Base-by-base conservation (phyloP, 768 basidiomycete genomes). In the Rhodosporidiobolus sp. region DNA sequence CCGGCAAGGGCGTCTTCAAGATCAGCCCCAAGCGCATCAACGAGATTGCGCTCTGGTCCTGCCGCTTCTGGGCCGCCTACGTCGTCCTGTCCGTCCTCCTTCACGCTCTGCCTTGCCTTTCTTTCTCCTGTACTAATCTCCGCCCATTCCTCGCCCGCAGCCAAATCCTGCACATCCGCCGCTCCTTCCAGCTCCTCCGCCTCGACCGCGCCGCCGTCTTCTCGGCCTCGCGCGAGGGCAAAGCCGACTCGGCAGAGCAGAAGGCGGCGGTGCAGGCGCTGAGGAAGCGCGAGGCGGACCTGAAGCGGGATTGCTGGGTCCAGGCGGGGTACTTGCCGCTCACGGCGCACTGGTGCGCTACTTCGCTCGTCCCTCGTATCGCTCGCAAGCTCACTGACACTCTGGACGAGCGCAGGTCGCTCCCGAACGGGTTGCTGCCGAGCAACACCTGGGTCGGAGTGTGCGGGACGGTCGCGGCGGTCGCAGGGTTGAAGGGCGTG, bases 61-160 rank as follows among this genome's bases (percentile, higher is more conserved):
- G 85, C 65, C 87, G 92, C 30, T 89, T 88, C 79, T 94, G 91
- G 92, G 88, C 88, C 3, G 80, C 86, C 32, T 94, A 94, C 77
- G 84, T 91, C 53, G 73, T 88, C 43, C 86, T 94, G 58, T 91
- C 91, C 67, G 87, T 92, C 73, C n/a, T n/a, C n/a, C n/a, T n/a
- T n/a, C n/a, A n/a, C n/a, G n/a, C n/a, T n/a, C n/a, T n/a, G n/a
- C n/a, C n/a, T n/a, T n/a, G n/a, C n/a, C 85, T 50, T 19, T 50
- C 28, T 22, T 50, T 22, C 49, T n/a, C 2, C 65, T 19, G 26
- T 85, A 9, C 19, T 14, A 14, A 1, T 6, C 32, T 34, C 19
- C 34, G 24, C 17, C 35, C 3, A 20, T 50, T 49, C 90, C 90
- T 77, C 83, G 91, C 65, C 81, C 84, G 5, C 52, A 72, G 73